Evolutionary conservation across 2,329 filamentous ascomycete genomes (phyloP), one percentile per base, ranked within the genome.

Genomic region (Neocatenulostroma microsporum): DNA sequence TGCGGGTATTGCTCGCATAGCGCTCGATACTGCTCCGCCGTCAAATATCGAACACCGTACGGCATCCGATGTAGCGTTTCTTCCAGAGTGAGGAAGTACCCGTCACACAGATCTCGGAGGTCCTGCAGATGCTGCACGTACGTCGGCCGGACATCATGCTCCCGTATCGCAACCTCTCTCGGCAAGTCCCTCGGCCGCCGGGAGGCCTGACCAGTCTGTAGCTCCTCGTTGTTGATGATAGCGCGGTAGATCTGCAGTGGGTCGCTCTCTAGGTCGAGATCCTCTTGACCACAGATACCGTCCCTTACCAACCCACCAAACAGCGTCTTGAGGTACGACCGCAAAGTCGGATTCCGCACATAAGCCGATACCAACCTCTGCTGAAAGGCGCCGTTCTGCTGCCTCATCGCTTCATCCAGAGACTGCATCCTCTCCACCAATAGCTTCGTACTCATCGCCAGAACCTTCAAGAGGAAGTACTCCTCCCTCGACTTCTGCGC

Each of bases 211-310:
- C 91, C 91, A 0, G 91, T 98, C 13, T 86, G 80, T 18, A 98
- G 76, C 63, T 98, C 91, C 61, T 96, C 89, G 53, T 98, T 94
- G 66, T 93, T 96, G 64, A 98, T 93, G 11, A 86, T 81, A 4
- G 87, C 91, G 27, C 84, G 78, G 63, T 98, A 96, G 39, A 98
- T 98, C 51, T 96, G 89, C 69, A 96, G 82, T 0, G 91, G 91
- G 55, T 98, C 91, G 58, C 89, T 95, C 62, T 98, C 91, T 17
- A 98, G 71, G 57, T 98, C 89, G 21, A 98, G 70, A 4, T 81
- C 82, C 10, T 87, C 80, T 49, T 95, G 91, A 37, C 94, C 91
- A 37, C 96, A 80, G 53, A 98, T 87, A 55, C 91, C 89, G 56
- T 94, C 84, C 44, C 84, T 82, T 49, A 98, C 82, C 31, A 98